Conservation (phyloP, 2,329 filamentous ascomycete genomes). For the Monosporascus sp. region DNA sequence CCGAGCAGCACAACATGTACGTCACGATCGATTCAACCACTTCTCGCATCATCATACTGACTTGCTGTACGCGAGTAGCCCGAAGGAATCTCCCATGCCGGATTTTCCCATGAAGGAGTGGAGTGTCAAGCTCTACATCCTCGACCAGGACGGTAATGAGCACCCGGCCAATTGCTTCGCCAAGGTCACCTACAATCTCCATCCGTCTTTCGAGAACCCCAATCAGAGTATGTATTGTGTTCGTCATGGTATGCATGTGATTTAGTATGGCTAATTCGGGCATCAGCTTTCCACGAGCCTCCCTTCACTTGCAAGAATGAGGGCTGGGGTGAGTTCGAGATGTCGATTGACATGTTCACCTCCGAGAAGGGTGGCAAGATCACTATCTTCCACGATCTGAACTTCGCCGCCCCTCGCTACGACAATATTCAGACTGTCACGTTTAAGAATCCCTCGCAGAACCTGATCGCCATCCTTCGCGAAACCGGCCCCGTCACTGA, state of each 20-base stretch:
- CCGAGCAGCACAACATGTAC: slow-evolving; percentile 84
- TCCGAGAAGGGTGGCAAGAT: slow-evolving; percentile 83
- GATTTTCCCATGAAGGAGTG: slow-evolving; percentile 91
- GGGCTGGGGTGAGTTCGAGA: slow-evolving; percentile 98
- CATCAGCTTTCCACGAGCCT: slow-evolving; percentile 68
- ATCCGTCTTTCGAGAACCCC: slow-evolving; percentile 87
- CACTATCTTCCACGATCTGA: slow-evolving; percentile 78
- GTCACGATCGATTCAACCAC: slow-evolving; percentile 28
- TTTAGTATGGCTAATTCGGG: not conserved
- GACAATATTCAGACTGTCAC: slow-evolving; percentile 74
- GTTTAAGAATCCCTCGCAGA: slow-evolving; percentile 90
- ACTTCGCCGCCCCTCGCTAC: slow-evolving; percentile 78
- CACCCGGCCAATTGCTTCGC: slow-evolving; percentile 80
- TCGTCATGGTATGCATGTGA: not conserved
- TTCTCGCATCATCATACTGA: slow-evolving; percentile 9
- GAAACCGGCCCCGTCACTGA: slow-evolving; percentile 81
- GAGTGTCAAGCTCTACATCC: slow-evolving; percentile 78
- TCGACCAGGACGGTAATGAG: slow-evolving; percentile 83
- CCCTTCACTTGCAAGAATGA: slow-evolving; percentile 90
- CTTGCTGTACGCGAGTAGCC: slow-evolving; percentile 39
- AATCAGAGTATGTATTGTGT: slow-evolving; percentile 63
- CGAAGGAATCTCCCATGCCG: slow-evolving; percentile 74
- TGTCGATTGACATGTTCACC: slow-evolving; percentile 76
- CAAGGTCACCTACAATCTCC: slow-evolving; percentile 87
- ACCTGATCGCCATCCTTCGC: slow-evolving; percentile 71